Conservation (phyloP, 805 yeast genomes). For the Myxozyma sirexii region DNA sequence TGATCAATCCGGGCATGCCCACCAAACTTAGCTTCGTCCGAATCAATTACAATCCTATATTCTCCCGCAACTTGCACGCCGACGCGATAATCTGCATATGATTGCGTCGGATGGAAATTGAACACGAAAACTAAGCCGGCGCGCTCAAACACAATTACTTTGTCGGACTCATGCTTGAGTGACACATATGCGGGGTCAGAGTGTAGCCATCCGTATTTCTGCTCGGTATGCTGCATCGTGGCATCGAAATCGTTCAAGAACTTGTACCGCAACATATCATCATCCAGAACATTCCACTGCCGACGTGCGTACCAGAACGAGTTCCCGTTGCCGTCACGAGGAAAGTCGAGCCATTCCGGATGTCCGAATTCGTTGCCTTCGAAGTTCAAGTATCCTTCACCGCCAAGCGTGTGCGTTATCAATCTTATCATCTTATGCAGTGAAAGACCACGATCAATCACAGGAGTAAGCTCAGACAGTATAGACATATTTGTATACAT, state of each 20-base stretch:
- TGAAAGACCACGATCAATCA: conserved; percentile 85
- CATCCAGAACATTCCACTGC: conserved; percentile 86
- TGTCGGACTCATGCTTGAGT: conserved; percentile 84
- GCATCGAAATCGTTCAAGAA: conserved; percentile 79
- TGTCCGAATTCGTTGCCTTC: conserved; percentile 99
- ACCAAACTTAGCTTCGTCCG: conserved; percentile 72
- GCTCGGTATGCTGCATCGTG: conserved; percentile 79
- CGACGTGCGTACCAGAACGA: conserved; percentile 93
- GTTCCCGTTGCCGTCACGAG: conserved; percentile 83
- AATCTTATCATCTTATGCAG: conserved; percentile 89
- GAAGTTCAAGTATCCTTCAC: conserved; percentile 93
- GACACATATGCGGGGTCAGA: conserved; percentile 81
- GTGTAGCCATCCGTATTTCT: conserved; percentile 68
- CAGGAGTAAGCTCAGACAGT: conserved; percentile 69
- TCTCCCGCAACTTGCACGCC: conserved; percentile 84
- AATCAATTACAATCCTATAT: conserved; percentile 72
- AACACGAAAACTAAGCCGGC: conserved; percentile 81
- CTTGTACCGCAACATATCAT: conserved; percentile 76
- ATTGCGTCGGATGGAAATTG: conserved; percentile 85
- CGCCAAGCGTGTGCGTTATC: conserved; percentile 87
- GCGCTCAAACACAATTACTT: conserved; percentile 85
- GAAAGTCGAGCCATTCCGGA: conserved; percentile 98
- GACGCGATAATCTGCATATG: conserved; percentile 82
- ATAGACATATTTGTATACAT: conserved; percentile 93
- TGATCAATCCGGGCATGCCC: conserved; percentile 67